Evolutionary conservation across 2,329 filamentous ascomycete genomes (phyloP).

Genomic region (Clonostachys chloroleuca): DNA sequence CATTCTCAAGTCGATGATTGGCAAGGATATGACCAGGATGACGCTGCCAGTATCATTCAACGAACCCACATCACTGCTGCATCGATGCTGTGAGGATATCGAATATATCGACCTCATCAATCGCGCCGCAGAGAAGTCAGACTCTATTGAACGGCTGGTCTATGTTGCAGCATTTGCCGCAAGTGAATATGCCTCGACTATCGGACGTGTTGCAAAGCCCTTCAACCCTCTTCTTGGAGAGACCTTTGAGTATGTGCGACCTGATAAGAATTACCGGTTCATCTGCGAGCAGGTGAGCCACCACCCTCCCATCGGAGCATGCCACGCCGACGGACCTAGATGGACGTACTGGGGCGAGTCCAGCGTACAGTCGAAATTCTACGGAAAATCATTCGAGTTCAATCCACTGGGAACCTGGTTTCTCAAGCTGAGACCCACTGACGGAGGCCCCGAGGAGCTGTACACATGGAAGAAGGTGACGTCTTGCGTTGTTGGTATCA

Average conservation of each 20-base stretch:
- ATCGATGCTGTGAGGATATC: conserved; percentile 96
- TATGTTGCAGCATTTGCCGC: conserved; percentile 96
- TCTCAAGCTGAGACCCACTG: conserved; percentile 71
- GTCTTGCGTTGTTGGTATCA: conserved; percentile 95
- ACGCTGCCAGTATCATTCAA: conserved; percentile 97
- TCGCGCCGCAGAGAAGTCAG: conserved; percentile 75
- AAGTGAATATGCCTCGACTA: conserved; percentile 94
- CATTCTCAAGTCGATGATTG: conserved; percentile 98
- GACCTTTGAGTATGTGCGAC: conserved; percentile 92
- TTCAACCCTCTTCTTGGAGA: conserved; percentile 97
- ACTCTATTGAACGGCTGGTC: conserved; percentile 87
- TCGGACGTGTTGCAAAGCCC: conserved; percentile 93
- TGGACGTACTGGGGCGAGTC: conserved; percentile 99
- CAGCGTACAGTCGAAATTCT: conserved; percentile 92
- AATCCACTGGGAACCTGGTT: conserved; percentile 98
- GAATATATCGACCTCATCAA: conserved; percentile 94
- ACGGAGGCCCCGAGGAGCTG: conserved; percentile 75
- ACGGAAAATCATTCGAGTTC: conserved; percentile 95
- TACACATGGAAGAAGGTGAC: conserved; percentile 99
- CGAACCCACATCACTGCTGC: conserved; percentile 91
- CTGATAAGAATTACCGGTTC: conserved; percentile 97
- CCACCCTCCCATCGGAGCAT: conserved; percentile 90
- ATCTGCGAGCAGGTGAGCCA: conserved; percentile 98
- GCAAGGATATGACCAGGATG: conserved; percentile 99
- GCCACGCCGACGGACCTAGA: conserved; percentile 84